Evolutionary conservation across 1,284 basidiomycete species (phyloP), one percentile per base, ranked within the genome.

Genomic region (Lentinula novae-zelandiae): DNA sequence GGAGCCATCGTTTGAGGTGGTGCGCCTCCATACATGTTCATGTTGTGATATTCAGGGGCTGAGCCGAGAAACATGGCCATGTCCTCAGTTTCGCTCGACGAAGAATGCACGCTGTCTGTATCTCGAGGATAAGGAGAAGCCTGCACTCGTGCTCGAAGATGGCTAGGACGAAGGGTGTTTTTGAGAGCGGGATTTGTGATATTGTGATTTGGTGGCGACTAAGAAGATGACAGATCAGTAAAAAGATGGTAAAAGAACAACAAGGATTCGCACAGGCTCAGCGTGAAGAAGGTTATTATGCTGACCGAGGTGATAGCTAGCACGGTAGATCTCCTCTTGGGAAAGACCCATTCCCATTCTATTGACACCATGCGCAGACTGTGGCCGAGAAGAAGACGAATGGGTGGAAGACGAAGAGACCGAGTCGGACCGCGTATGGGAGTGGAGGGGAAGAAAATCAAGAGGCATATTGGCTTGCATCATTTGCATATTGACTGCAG

Each of bases 81-180:
- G 72, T 92, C 91, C 69, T 93, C 90, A 20, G 90, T 88, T 75
- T 93, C 90, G 75, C 85, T 88, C 53, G 89, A 91, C 42, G 90
- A 92, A 12, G 90, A 92, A 69, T 92, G 90, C 63, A 92, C 89
- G 71, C 86, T 88, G 76, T 92, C 89, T 22, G 86, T 85, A 71
- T 92, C 90, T 63, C 90, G 84, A 60, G 90, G 87, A 73, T 93
- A 93, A 44, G 90, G 90, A 59, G 89, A 91, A 46, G 88, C 86
- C 58, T 86, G 87, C 59, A 82, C 86, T 66, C 89, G 84, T 62
- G 89, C 88, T 64, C 90, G 84, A 71, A 86, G 86, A 73, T 92
- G 90, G 63, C 82, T 82, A 46, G 85, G 83, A 67, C 88, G 86
- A 66, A 87, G 80, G 67, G 87, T 86, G 67, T 82, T 82, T 76